These are phyloP conservation scores for Saccharomycopsis selenospora DNA, from an alignment of 805 yeast genomes.

Conservation along the genomic window DNA sequence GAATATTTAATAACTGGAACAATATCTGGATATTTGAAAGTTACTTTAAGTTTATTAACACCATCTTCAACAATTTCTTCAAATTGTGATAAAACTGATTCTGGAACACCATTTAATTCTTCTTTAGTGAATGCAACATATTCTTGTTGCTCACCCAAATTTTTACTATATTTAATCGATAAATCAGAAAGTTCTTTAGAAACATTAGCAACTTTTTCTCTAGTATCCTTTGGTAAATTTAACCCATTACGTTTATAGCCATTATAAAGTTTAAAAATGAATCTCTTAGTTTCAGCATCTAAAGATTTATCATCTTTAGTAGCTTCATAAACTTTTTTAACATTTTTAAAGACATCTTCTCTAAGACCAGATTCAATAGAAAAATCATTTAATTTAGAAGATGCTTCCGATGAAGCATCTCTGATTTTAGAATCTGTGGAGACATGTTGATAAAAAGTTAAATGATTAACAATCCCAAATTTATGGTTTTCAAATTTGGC, in stretches of 20 bases:
- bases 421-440: slow-evolving; percentile 57
- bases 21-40: slow-evolving; percentile 76
- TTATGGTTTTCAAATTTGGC: slow-evolving; percentile 45
- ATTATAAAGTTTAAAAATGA: slow-evolving; percentile 47
- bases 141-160: slow-evolving; percentile 65
- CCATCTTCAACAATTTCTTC: slow-evolving; percentile 39
- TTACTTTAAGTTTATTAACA: slow-evolving; percentile 47
- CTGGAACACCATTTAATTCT: slow-evolving; percentile 70
- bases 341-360: slow-evolving; percentile 54
- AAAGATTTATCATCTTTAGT: slow-evolving; percentile 29
- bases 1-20: slow-evolving; percentile 76
- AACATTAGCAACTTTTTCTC: slow-evolving; percentile 50
- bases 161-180: slow-evolving; percentile 51
- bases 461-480: slow-evolving; percentile 39
- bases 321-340: slow-evolving; percentile 44
- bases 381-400: slow-evolving; percentile 47
- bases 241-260: slow-evolving; percentile 65
- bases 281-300: slow-evolving; percentile 50
- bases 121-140: slow-evolving; percentile 51
- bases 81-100: slow-evolving; percentile 51
- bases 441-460: slow-evolving; percentile 68
- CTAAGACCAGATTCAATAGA: slow-evolving; percentile 60
- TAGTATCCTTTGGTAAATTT: slow-evolving; percentile 45
- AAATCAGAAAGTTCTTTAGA: slow-evolving; percentile 53
- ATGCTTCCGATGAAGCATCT: slow-evolving; percentile 62